Percentiles rank a stretch among this genome's conserved stretches.
These are phyloP conservation scores for Yarrowia sp. DNA, from an alignment of 805 yeast species.

Conservation along the genomic window DNA sequence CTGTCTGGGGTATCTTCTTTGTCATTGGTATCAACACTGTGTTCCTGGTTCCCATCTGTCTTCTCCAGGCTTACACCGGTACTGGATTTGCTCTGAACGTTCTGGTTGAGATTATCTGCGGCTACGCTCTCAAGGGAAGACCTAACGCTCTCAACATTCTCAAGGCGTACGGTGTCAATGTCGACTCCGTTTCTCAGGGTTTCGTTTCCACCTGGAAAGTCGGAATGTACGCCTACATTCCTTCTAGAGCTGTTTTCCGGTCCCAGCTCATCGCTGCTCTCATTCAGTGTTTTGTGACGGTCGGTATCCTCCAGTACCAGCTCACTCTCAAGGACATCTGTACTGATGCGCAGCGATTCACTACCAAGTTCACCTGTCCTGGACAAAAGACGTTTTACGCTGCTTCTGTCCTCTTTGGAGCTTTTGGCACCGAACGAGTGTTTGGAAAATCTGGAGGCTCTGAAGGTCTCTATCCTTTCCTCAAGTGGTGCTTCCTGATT, in stretches of 20 bases:
- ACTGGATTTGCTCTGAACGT: conserved; percentile 63
- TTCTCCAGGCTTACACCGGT: conserved; percentile 66
- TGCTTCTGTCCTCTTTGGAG: conserved; percentile 56
- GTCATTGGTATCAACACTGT: conserved; percentile 60
- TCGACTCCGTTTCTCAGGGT: conserved; percentile 65
- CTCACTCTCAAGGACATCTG: conserved; percentile 47
- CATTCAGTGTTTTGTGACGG: conserved; percentile 47
- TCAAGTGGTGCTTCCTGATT: conserved; percentile 43
- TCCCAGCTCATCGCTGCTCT: conserved; percentile 54
- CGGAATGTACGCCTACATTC: conserved; percentile 65
- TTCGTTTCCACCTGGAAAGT: conserved; percentile 64
- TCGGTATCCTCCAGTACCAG: conserved; percentile 49
- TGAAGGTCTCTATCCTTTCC: conserved; percentile 44
- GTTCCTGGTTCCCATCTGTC: conserved; percentile 63
- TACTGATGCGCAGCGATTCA: conserved; percentile 8
- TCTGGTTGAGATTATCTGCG: conserved; percentile 67
- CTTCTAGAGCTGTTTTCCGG: conserved; percentile 62
- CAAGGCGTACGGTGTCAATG: conserved; percentile 66
- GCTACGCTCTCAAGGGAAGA: conserved; percentile 68
- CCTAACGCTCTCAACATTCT: conserved; percentile 67
- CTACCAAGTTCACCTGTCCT: conserved; percentile 48
- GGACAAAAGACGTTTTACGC: conserved; percentile 56
- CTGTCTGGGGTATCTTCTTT: conserved; percentile 66
- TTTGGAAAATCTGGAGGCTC: conserved; percentile 44
- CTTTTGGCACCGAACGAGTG: conserved; percentile 57